Base-by-base conservation (phyloP, 345 rosid genomes). In the Rhodamnia rubescens region DNA sequence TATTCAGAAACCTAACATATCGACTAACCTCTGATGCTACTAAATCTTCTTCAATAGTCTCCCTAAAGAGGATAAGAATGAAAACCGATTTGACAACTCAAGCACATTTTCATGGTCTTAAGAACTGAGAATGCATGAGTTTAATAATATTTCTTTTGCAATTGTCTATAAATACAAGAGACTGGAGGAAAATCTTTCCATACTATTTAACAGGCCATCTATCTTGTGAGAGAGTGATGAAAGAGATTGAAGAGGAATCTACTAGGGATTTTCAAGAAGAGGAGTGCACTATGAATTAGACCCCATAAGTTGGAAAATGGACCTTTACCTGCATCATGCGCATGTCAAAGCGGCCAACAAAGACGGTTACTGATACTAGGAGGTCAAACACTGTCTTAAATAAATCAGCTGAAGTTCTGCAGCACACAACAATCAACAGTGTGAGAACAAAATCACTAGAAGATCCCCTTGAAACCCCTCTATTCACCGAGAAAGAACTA, bases 301-400 rank as follows among this genome's bases (percentile, higher is more conserved):
- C 47, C 78, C 78, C 40, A 32, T 32, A 69, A 69, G 44, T 69
- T 32, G 47, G 24, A 69, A 69, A 32, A 69, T 69, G 78, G 24
- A 69, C 22, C 78, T 42, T 85, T 84, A 96, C 99, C 99, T 97
- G 99, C 98, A 96, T 95, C 99, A 96, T 96, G 50, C 99, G 96
- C 99, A 97, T 97, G 90, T 97, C 99, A 92, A 97, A 97, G 88
- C 99, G 98, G 69, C 99, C 99, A 90, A 97, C 94, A 91, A 97
- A 97, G 29, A 97, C 91, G 24, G 99, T 97, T 85, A 97, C 98
- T 55, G 99, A 97, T 85, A 97, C 99, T 88, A 97, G 89, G 87
- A 97, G 99, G 91, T 97, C 99, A 92, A 97, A 97, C 82, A 87
- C 95, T 84, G 99, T 95, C 94, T 96, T 95, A 90, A 97, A 97